Percentiles rank a stretch among this genome's conserved stretches.
phyloP scores from a whole-genome alignment of 129 eudicot species.

The Arctium lappa region DNA sequence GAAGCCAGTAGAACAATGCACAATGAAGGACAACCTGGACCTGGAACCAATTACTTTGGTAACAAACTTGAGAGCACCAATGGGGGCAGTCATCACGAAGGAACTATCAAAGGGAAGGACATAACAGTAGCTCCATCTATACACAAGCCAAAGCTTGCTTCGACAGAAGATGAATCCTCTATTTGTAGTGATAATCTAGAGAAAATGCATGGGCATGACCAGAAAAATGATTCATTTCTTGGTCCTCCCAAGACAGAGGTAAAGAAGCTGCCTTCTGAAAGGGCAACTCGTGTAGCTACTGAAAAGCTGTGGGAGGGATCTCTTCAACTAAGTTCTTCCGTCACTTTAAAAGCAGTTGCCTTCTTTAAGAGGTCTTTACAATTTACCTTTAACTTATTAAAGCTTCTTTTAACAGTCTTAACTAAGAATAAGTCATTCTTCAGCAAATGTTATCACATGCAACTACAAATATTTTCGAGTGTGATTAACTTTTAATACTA shows the following conservation, averaged over 20 bases:
- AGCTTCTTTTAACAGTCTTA: slow-evolving; percentile 17
- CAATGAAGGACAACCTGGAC: background rate
- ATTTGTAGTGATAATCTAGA: slow-evolving; percentile 17
- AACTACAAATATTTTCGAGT: background rate
- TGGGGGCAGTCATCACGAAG: background rate
- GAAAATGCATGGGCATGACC: slow-evolving; percentile 8
- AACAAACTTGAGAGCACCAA: slow-evolving; percentile 8
- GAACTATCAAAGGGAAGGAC: background rate
- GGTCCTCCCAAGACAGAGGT: slow-evolving; percentile 22
- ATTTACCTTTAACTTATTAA: slow-evolving; percentile 10
- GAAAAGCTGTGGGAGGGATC: slow-evolving; percentile 76
- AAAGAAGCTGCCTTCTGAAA: slow-evolving; percentile 25
- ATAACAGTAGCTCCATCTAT: background rate
- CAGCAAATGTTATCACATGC: background rate
- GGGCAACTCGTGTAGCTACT: slow-evolving; percentile 13
- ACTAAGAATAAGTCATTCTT: slow-evolving; percentile 12
- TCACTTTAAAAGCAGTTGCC: slow-evolving; percentile 54
- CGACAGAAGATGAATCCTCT: slow-evolving; percentile 6
- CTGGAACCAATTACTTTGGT: background rate
- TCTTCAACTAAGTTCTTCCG: slow-evolving; percentile 64
- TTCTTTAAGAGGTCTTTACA: slow-evolving; percentile 63
- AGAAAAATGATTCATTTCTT: slow-evolving; percentile 13
- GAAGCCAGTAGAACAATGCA: background rate
- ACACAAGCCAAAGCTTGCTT: slow-evolving; percentile 12
- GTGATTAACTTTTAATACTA: background rate